Evolutionary conservation across 2,329 filamentous ascomycete species (phyloP), one percentile per base, ranked within the genome.

Genomic region (Claviceps fusiformis): DNA sequence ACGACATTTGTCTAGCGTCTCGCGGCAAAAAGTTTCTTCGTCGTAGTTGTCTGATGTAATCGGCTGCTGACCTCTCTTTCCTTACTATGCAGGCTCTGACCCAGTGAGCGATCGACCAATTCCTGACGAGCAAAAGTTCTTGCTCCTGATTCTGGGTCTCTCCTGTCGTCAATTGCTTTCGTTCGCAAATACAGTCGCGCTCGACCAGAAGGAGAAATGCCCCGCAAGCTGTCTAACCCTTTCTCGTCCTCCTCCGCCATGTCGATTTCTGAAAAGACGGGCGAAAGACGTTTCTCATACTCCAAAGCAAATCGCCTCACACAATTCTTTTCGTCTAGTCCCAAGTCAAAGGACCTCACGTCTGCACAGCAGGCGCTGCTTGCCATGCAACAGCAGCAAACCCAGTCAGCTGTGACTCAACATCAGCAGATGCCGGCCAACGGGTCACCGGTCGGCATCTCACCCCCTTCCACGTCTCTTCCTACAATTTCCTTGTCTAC

Each of bases 401-500:
- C 55, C 17, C 59, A 59, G 53, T 37, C 52, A 3, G 10, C 44
- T 31, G 31, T 53, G 44, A 39, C 33, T n/a, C 57, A 59, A 39
- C 59, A 57, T 35, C 55, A 57, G 54, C 57, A 59, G 35, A 41
- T 35, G 17, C 55, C 50, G 17, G 55, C 60, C 56, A 71, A 71
- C 57, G 67, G 73, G 53, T 75, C 80, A 53, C 78, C 83, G 45
- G 78, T 80, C 56, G 79, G 82, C 58, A 85, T 89, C 64, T 84
- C 82, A 60, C 80, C 82, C 56, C 79, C 89, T 46, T 85, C 86
- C 56, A 74, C 91, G 60, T 87, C 89, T 50, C 75, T 96, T 63
- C 92, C 92, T 44, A 92, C 86, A 54, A 96, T 97, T 65, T 95
- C 89, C 46, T 79, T 97, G 56, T 95, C 92, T 13, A 90, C 89